These are phyloP conservation scores for Blastobotrys petasosporus DNA, from an alignment of 1,139 yeast species.

Conservation along the genomic window DNA sequence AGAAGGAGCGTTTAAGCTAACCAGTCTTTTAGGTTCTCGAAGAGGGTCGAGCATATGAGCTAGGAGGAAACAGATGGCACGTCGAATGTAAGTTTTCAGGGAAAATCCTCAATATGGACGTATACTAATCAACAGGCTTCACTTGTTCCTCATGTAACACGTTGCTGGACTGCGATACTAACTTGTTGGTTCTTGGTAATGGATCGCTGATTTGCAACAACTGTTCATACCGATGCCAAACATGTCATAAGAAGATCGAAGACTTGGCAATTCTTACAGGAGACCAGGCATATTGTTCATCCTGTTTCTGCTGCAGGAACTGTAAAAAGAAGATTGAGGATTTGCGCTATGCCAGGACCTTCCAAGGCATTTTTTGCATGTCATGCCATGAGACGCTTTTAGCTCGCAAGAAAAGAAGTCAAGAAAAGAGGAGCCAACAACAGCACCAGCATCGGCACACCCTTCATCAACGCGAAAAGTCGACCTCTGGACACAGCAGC, in stretches of 20 bases:
- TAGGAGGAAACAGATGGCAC: conserved; percentile 93
- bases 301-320: conserved; percentile 84
- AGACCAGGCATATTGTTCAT: conserved; percentile 86
- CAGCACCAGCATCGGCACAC: conserved; percentile 2
- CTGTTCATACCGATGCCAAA: conserved; percentile 84
- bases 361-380: conserved; percentile 92
- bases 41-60: conserved; percentile 40
- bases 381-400: conserved; percentile 81
- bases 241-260: conserved; percentile 84
- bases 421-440: conserved; percentile 3
- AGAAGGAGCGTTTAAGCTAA: not conserved
- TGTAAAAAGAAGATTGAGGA: conserved; percentile 88
- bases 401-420: conserved; percentile 44
- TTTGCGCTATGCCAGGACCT: conserved; percentile 84
- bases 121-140: conserved; percentile 38
- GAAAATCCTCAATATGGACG: not conserved
- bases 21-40: conserved; percentile 28
- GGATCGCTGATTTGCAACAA: conserved; percentile 87
- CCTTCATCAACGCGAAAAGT: not conserved
- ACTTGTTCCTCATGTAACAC: conserved; percentile 78
- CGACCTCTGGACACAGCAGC: not conserved
- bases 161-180: conserved; percentile 78
- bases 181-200: conserved; percentile 84
- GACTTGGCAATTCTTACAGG: conserved; percentile 96
- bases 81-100: conserved; percentile 65